phyloP scores from a whole-genome alignment of 495 filamentous ascomycete genomes.

The Annulohypoxylon bovei region DNA sequence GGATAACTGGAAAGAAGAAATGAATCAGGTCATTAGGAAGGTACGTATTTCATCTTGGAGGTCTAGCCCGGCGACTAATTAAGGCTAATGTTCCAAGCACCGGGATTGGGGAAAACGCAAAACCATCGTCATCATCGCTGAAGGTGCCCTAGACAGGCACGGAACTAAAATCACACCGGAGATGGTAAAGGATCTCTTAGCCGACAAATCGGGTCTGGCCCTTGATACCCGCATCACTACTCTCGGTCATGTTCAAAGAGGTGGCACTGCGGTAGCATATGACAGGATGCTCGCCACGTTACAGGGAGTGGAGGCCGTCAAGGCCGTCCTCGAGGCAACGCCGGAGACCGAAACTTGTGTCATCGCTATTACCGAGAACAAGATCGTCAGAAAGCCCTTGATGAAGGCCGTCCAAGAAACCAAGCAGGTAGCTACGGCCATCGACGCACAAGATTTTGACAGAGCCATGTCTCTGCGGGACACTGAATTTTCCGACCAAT shows the following conservation, averaged over 20 bases:
- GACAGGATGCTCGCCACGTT: slow-evolving; percentile 93
- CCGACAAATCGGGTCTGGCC: slow-evolving; percentile 71
- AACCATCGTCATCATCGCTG: slow-evolving; percentile 97
- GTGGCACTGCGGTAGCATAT: slow-evolving; percentile 90
- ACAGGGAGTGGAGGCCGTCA: slow-evolving; percentile 96
- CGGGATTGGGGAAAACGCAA: slow-evolving; percentile 91
- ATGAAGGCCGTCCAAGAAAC: slow-evolving; percentile 89
- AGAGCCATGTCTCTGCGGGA: slow-evolving; percentile 87
- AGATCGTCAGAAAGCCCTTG: slow-evolving; percentile 88
- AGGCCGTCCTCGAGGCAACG: slow-evolving; percentile 90
- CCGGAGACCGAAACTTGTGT: slow-evolving; percentile 92
- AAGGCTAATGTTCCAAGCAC: slow-evolving; percentile 70
- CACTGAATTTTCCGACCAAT: slow-evolving; percentile 93
- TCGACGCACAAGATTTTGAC: slow-evolving; percentile 83
- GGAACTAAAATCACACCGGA: slow-evolving; percentile 83
- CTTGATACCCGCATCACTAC: slow-evolving; percentile 96
- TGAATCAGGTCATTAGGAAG: slow-evolving; percentile 83
- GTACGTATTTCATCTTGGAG: slow-evolving; percentile 55
- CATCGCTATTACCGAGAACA: slow-evolving; percentile 97
- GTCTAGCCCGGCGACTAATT: not conserved
- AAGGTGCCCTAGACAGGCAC: slow-evolving; percentile 88
- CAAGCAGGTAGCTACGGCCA: slow-evolving; percentile 81
- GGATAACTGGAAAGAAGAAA: slow-evolving; percentile 88
- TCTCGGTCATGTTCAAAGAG: slow-evolving; percentile 94
- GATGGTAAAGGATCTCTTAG: slow-evolving; percentile 87